phyloP scores from a whole-genome alignment of 768 basidiomycete genomes.

The Tulasnella sp. region DNA sequence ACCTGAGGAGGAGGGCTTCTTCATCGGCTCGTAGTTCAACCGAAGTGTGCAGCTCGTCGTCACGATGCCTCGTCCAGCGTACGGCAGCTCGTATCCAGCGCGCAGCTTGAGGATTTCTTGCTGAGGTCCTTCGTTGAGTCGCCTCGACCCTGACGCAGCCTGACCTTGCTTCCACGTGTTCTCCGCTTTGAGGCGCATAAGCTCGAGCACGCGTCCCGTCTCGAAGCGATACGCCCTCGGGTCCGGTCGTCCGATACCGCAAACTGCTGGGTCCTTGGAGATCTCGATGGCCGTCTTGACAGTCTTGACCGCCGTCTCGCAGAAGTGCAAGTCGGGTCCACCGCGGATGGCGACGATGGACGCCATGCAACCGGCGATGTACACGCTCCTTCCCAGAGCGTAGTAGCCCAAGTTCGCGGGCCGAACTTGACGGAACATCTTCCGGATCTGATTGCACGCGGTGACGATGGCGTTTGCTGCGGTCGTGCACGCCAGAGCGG shows the following conservation, averaged over 20 bases:
- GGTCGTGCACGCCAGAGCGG: constrained; percentile 52
- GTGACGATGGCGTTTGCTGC: constrained; percentile 62
- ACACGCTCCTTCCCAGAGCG: constrained; percentile 57
- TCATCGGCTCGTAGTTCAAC: not conserved
- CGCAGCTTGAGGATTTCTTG: constrained; percentile 10
- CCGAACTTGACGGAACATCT: constrained; percentile 46
- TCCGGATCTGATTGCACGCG: constrained; percentile 33
- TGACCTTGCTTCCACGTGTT: not conserved
- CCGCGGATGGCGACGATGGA: constrained; percentile 56
- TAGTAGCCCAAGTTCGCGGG: constrained; percentile 45
- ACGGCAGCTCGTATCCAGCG: constrained; percentile 21
- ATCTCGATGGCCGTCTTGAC: constrained; percentile 42
- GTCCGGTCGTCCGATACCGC: not conserved
- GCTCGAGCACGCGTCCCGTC: constrained; percentile 14
- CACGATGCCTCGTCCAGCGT: constrained; percentile 16
- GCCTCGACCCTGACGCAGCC: not conserved
- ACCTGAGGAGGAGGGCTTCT: not conserved
- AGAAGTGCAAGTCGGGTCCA: constrained; percentile 50
- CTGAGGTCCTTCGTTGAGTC: not conserved
- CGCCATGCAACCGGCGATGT: constrained; percentile 63
- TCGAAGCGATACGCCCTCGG: constrained; percentile 6
- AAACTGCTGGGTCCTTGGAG: constrained; percentile 10
- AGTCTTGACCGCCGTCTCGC: constrained; percentile 49
- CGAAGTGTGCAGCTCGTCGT: not conserved
- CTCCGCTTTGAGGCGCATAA: not conserved